Percentiles rank a stretch among this genome's conserved stretches.
phyloP scores from a whole-genome alignment of 1,284 basidiomycete genomes.

The Marasmius fiardii region DNA sequence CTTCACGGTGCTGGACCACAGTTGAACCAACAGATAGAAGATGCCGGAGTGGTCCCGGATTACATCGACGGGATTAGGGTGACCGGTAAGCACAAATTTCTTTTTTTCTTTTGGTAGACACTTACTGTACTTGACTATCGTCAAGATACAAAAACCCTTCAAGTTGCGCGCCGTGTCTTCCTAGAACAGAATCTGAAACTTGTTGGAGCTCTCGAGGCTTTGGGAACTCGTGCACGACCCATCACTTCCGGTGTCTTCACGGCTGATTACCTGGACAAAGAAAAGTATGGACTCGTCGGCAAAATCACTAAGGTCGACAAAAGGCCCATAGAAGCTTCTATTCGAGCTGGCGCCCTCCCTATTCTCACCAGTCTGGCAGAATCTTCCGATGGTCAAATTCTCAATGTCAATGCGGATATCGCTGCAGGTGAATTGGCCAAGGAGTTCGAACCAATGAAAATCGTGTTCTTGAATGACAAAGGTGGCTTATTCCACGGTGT shows the following conservation, averaged over 20 bases:
- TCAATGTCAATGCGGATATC: slow-evolving; percentile 97
- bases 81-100: slow-evolving; percentile 58
- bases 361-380: slow-evolving; percentile 93
- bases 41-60: slow-evolving; percentile 88
- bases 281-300: slow-evolving; percentile 93
- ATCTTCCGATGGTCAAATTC: slow-evolving; percentile 87
- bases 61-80: slow-evolving; percentile 96
- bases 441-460: slow-evolving; percentile 97
- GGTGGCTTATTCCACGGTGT: slow-evolving; percentile 97
- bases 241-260: slow-evolving; percentile 96
- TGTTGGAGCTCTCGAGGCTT: slow-evolving; percentile 85
- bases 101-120: not conserved
- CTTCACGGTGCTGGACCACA: slow-evolving; percentile 95
- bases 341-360: slow-evolving; percentile 89
- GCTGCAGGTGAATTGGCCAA: slow-evolving; percentile 95
- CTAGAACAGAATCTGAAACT: slow-evolving; percentile 93
- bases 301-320: slow-evolving; percentile 93
- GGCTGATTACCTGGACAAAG: slow-evolving; percentile 90
- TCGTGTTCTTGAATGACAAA: slow-evolving; percentile 98
- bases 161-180: slow-evolving; percentile 93
- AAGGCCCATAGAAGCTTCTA: slow-evolving; percentile 91
- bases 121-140: not conserved
- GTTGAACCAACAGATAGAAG: slow-evolving; percentile 87
- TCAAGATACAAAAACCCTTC: slow-evolving; percentile 85
- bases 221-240: slow-evolving; percentile 91